These are phyloP conservation scores for Cudoniella acicularis DNA, from an alignment of 495 filamentous ascomycete genomes.

Conservation along the genomic window DNA sequence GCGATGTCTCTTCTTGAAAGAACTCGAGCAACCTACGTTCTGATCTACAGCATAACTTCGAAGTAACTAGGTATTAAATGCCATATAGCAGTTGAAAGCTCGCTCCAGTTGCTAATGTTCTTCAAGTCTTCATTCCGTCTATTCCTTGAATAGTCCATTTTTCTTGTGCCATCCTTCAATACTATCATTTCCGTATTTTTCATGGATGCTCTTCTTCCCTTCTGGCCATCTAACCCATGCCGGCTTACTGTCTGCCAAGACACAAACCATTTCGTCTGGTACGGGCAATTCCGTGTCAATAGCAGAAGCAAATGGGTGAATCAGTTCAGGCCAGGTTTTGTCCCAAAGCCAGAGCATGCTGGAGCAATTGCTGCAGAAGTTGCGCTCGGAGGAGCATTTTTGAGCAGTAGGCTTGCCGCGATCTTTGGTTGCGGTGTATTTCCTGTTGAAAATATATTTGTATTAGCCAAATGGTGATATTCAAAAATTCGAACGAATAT, in stretches of 20 bases:
- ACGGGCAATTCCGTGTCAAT: constrained; percentile 51
- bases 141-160: constrained; percentile 24
- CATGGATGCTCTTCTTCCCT: constrained; percentile 44
- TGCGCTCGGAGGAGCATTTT: constrained; percentile 44
- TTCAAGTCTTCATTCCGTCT: background rate
- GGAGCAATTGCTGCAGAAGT: constrained; percentile 51
- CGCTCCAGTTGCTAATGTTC: no score
- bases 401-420: constrained; percentile 43
- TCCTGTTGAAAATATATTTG: constrained; percentile 31
- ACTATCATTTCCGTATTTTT: constrained; percentile 39
- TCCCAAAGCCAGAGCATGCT: constrained; percentile 50
- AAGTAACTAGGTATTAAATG: no score
- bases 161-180: constrained; percentile 53
- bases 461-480: constrained; percentile 5
- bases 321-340: constrained; percentile 49
- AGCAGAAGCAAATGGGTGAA: constrained; percentile 54
- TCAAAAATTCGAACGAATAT: no score
- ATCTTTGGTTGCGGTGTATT: constrained; percentile 47
- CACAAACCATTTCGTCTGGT: constrained; percentile 52
- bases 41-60: no score
- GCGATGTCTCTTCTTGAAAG: no score
- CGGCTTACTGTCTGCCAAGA: constrained; percentile 45
- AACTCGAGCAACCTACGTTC: no score
- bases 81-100: no score
- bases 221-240: constrained; percentile 49